These are phyloP conservation scores for Zasmidium angulare DNA, from an alignment of 2,329 filamentous ascomycete genomes.

Conservation along the genomic window DNA sequence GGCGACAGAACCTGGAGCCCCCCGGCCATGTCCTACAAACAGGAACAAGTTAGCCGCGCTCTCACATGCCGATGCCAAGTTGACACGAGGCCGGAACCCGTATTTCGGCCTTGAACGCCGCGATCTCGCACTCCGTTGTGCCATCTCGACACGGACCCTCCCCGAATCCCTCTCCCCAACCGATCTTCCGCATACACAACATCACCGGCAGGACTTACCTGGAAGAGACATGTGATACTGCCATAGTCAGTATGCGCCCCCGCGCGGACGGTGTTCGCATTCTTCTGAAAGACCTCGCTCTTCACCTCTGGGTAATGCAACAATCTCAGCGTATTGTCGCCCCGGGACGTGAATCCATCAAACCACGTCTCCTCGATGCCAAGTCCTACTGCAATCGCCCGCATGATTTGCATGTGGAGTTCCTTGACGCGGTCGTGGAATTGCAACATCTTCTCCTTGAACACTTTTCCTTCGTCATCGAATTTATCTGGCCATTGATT, in stretches of 20 bases:
- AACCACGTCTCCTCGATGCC: conserved; percentile 74
- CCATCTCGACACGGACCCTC: neutral
- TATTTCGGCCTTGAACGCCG: conserved; percentile 1
- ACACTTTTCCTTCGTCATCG: conserved; percentile 60
- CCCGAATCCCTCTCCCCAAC: neutral
- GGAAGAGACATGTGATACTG: conserved; percentile 52
- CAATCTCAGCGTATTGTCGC: conserved; percentile 64
- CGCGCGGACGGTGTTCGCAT: conserved; percentile 59
- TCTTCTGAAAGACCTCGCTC: conserved; percentile 54
- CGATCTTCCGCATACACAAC: neutral
- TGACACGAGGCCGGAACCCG: neutral
- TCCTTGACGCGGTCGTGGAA: conserved; percentile 75
- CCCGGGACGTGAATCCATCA: conserved; percentile 66
- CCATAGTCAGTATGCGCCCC: conserved; percentile 74
- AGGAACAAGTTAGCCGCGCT: conserved; percentile 26
- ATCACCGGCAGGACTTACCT: conserved; percentile 16
- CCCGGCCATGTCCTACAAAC: conserved; percentile 51
- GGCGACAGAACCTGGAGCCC: conserved; percentile 67
- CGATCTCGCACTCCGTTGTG: neutral
- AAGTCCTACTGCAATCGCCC: conserved; percentile 62
- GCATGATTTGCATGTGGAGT: conserved; percentile 71
- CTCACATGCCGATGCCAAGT: conserved; percentile 34
- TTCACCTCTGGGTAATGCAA: conserved; percentile 57
- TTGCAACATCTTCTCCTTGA: conserved; percentile 68
- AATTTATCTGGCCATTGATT: conserved; percentile 75